Base-by-base conservation (phyloP, 2,329 filamentous ascomycete species). In the Lecanosticta acicola region DNA sequence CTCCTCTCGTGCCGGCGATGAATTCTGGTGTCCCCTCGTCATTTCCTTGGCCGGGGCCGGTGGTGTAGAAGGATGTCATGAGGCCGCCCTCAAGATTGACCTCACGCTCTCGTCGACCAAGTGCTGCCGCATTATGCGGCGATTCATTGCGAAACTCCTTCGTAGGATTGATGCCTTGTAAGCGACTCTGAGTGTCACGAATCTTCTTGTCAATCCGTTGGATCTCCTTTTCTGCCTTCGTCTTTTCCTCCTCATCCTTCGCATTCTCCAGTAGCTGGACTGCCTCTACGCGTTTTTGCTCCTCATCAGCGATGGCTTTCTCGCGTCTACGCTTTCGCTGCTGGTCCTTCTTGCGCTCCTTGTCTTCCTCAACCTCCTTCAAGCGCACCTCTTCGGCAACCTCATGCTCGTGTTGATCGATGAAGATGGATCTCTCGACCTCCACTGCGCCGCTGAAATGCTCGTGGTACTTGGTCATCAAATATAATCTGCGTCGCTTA, bases 321-420 rank as follows among this genome's bases (percentile, higher is more conserved):
- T 97, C 91, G 14, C 93, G 85, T 35, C 93, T 84, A 49, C 93
- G 81, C 72, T 97, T 98, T 53, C 93, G 85, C 66, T 98, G 93
- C 88, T 98, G 97, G 63, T 98, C 93, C 73, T 98, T 98, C 74
- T 98, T 98, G 55, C 93, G 87, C 69, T 98, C 93, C 71, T 98
- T 98, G 68, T 98, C 93, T 50, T 91, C 89, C 50, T 85, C 85
- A 5, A 96, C 76, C 66, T 96, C 91, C 55, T 88, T 87, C 51
- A 89, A 85, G 56, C 93, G 86, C 2, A 97, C 91, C 59, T 95
- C 85, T 43, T 85, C 80, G 49, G 91, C 78, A 1, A 93, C 91
- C 33, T 85, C 83, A 14, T 86, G 80, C 62, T 89, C 90, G 64
- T 93, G 83, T 37, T 83, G 73, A 11, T 85, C 77, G 48, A 87